phyloP scores from a whole-genome alignment of 2,329 filamentous ascomycete species.

The Zasmidium angulare region DNA sequence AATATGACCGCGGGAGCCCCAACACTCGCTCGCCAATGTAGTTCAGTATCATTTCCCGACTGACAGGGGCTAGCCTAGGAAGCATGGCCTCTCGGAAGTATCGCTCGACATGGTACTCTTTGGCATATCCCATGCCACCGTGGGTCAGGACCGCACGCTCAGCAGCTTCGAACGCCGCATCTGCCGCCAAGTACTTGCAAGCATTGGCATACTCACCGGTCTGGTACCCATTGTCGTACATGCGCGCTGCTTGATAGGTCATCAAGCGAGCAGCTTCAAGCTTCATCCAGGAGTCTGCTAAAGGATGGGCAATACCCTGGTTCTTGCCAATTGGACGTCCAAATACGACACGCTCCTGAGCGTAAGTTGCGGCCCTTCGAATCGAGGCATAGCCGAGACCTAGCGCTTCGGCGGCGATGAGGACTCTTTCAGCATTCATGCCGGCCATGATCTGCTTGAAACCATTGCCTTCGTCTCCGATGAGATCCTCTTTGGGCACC shows the following conservation, averaged over 20 bases:
- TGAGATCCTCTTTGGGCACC: conserved; percentile 40
- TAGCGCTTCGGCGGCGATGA: conserved; percentile 59
- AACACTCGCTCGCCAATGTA: conserved; percentile 35
- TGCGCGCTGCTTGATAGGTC: conserved; percentile 63
- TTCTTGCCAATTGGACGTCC: conserved; percentile 65
- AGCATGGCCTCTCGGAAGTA: conserved; percentile 66
- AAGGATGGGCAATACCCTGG: conserved; percentile 64
- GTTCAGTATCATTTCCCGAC: conserved; percentile 39
- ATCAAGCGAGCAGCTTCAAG: conserved; percentile 66
- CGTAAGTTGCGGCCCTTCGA: conserved; percentile 60
- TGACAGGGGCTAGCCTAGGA: conserved; percentile 64
- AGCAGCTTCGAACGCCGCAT: conserved; percentile 63
- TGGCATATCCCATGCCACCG: conserved; percentile 66
- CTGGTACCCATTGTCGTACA: conserved; percentile 57
- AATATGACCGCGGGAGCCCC: conserved; percentile 31
- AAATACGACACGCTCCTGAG: conserved; percentile 65
- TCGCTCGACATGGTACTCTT: conserved; percentile 61
- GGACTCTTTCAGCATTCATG: conserved; percentile 76
- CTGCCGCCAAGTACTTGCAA: conserved; percentile 69
- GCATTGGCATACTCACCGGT: conserved; percentile 60
- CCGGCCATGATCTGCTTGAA: conserved; percentile 65
- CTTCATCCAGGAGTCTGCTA: conserved; percentile 65
- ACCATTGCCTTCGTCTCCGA: conserved; percentile 45
- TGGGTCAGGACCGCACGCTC: conserved; percentile 61
- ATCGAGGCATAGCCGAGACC: conserved; percentile 48